Base-by-base conservation (phyloP, 257 asterid genomes). In the Capsicum pubescens region DNA sequence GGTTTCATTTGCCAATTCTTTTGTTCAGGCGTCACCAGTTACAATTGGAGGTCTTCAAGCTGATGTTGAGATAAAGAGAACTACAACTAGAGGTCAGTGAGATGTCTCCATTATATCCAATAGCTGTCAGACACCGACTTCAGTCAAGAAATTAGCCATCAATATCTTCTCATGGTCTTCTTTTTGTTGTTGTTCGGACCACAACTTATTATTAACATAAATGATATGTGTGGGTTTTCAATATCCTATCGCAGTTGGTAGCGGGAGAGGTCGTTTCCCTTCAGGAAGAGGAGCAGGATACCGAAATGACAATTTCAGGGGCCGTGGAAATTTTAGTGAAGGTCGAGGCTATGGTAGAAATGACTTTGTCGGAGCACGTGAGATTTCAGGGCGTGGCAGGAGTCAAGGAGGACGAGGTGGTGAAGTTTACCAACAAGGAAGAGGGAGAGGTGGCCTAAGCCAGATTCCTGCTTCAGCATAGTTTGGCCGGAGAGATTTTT, bases 51-150 rank as follows among this genome's bases (percentile, higher is more conserved):
- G 89, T 79, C 93, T 90, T 80, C 93, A 86, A 88, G 97, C 94
- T 71, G 87, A 84, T 17, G 91, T 93, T 81, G 98, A 95, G 90
- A 92, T 90, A 83, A 95, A 95, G 90, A 92, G 95, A 86, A 88
- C 98, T 35, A 91, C 93, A 35, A 86, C 94, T 83, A 89, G 97
- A 92, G 95, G 97, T 91, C 70, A 89, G 92, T 84, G 52, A 16
- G 7, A 80, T 44, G 8, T 10, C 56, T 50, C 63, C 16, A 76
- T 76, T 50, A n/a, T 52, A 35, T 68, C 44, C 13, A 52, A 83
- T 16, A 50, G n/a, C 42, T 15, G 44, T 39, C 21, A 67, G 35
- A 46, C 69, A 32, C 26, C 9, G 81, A 17, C 32, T 6, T 26
- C 2, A 26, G 1, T 26, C 32, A 26, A 36, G 8, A 35, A 68